Conservation (phyloP, 179 eudicot genomes). For the Heliamphora pulchella region DNA sequence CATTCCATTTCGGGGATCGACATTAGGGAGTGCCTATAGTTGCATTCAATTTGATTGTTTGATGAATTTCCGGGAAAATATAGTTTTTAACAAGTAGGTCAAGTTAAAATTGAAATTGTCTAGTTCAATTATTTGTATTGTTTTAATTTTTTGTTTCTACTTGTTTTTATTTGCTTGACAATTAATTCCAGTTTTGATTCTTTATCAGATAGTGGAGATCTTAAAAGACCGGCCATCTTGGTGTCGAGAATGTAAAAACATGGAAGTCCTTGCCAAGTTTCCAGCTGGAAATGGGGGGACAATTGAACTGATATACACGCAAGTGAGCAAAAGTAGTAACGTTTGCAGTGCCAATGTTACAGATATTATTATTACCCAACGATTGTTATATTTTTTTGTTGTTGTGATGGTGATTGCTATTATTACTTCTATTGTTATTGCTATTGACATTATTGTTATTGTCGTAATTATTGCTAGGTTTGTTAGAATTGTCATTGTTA, state of each 20-base stretch:
- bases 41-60: not conserved
- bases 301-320: conserved; percentile 79
- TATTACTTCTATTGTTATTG: no score
- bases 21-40: not conserved
- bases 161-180: not conserved
- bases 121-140: not conserved
- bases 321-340: conserved; percentile 30
- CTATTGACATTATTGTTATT: not conserved
- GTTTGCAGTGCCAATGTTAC: not conserved
- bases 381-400: not conserved
- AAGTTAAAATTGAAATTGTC: not conserved
- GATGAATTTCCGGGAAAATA: not conserved
- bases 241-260: conserved; percentile 79
- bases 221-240: conserved; percentile 87
- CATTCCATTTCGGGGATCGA: not conserved
- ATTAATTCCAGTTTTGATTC: not conserved
- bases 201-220: conserved; percentile 37
- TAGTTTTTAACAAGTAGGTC: not conserved
- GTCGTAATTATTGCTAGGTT: conserved; percentile 6
- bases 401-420: no score
- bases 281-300: conserved; percentile 84
- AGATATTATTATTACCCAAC: not conserved
- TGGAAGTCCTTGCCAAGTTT: conserved; percentile 68
- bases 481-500: not conserved
- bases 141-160: not conserved